Evolutionary conservation across 23 red algal species (phyloP).

Genomic region (Chondrus crispus): DNA sequence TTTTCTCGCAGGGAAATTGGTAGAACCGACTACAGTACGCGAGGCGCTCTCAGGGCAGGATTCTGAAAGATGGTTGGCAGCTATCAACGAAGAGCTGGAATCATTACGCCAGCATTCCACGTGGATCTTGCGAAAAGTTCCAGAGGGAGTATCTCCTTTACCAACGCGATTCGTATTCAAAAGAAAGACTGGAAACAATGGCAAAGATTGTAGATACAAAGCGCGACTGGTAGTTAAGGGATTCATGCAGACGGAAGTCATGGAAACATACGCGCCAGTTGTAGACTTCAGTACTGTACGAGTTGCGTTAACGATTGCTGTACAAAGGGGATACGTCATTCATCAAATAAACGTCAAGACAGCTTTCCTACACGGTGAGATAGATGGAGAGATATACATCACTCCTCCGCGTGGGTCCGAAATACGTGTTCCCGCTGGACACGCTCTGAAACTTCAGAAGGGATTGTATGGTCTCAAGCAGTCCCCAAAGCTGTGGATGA

Average conservation of each 20-base stretch:
- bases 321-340: not conserved
- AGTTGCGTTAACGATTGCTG: no score
- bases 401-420: not conserved
- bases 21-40: not conserved
- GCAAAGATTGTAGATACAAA: not conserved
- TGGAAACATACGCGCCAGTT: slow-evolving; percentile 18
- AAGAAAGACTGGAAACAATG: not conserved
- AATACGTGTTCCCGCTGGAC: not conserved
- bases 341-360: slow-evolving; percentile 12
- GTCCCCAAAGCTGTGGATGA: not conserved
- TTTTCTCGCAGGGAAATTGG: no score
- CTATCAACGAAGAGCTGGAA: not conserved
- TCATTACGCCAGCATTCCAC: not conserved
- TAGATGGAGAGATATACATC: not conserved
- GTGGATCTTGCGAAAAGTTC: not conserved
- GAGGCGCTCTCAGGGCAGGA: not conserved
- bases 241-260: not conserved
- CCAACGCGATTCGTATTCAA: no score
- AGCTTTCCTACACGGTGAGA: not conserved
- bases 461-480: not conserved
- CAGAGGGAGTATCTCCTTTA: no score
- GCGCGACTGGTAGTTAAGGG: slow-evolving; percentile 26
- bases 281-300: slow-evolving; percentile 11
- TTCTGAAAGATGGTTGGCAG: not conserved
- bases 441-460: not conserved